Evolutionary conservation across 2,329 filamentous ascomycete genomes (phyloP), one percentile per base, ranked within the genome.

Genomic region (Xylaria sp.): DNA sequence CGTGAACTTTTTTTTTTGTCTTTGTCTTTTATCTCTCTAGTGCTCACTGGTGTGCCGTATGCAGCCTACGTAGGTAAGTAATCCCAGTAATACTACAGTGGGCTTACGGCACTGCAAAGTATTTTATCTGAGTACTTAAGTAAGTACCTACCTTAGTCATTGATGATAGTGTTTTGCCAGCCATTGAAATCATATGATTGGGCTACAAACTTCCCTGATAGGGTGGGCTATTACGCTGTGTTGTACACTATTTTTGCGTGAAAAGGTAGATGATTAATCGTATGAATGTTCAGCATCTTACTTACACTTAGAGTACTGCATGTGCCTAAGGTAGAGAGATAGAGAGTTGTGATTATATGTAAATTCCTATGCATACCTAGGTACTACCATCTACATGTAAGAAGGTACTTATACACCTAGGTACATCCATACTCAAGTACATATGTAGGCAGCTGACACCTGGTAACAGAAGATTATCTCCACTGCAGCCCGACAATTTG

Each of bases 401-500:
- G 6, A 38, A 49, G 27, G 27, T 27, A 49, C 1, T 10, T 11
- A 11, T 1, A 15, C 6, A 13, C 11, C 33, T 38, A 33, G 13
- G 25, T 61, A 54, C n/a, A n/a, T n/a, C n/a, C n/a, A n/a, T n/a
- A n/a, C n/a, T n/a, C n/a, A n/a, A n/a, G n/a, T n/a, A n/a, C n/a
- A 22, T 20, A 13, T 11, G 15, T 22, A 31, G 56, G 17, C n/a
- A 45, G 6, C 13, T 17, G 45, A 9, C 55, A 59, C 33, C 61
- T 64, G 61, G 45, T 22, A 17, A 45, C 47, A n/a, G 47, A 47
- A 4, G 38, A 4, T 2, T 4, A 2, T 47, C 51, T 27, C 63
- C 58, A 66, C 59, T 63, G 9, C 36, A 61, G 36, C 38, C 69
- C 69, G 69, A 71, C 25, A 68, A 70, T 71, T 70, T 68, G 59